Conservation (phyloP, 129 eudicot genomes). For the Heracleum sosnowskyi region DNA sequence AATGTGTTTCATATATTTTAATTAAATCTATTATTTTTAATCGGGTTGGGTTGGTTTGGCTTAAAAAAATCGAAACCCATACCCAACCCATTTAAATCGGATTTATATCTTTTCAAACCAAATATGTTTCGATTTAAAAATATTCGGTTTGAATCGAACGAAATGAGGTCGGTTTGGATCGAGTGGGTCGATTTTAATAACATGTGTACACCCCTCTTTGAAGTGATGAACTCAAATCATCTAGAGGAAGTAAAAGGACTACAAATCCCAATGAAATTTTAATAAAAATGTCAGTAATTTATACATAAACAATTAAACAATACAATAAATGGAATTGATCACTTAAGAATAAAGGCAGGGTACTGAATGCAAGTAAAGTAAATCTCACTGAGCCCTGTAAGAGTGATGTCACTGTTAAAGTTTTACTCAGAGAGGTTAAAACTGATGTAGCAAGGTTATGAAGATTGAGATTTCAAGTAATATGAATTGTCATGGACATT, state of each 20-base stretch:
- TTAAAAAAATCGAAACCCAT: no score
- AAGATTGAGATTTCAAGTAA: not conserved
- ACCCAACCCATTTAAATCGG: no score
- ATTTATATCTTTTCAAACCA: no score
- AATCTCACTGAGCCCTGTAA: conserved; percentile 21
- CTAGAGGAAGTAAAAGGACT: not conserved
- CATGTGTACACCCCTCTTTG: no score
- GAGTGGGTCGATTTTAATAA: no score
- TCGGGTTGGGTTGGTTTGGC: no score
- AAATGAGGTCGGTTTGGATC: no score
- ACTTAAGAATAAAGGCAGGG: not conserved
- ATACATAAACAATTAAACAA: not conserved
- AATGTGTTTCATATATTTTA: no score
- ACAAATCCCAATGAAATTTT: not conserved
- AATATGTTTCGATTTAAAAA: no score
- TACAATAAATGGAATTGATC: not conserved
- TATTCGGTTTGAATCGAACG: no score
- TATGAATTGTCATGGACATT: conserved; percentile 5
- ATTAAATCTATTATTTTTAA: no score
- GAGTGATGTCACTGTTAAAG: not conserved
- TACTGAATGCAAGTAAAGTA: conserved; percentile 21
- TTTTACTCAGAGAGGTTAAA: not conserved
- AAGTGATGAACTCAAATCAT: not conserved
- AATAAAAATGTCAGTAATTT: not conserved
- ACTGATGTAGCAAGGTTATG: not conserved